Percentiles rank a stretch among this genome's conserved stretches.
Conservation (phyloP, 768 basidiomycete species). For the Podaxis pistillaris region DNA sequence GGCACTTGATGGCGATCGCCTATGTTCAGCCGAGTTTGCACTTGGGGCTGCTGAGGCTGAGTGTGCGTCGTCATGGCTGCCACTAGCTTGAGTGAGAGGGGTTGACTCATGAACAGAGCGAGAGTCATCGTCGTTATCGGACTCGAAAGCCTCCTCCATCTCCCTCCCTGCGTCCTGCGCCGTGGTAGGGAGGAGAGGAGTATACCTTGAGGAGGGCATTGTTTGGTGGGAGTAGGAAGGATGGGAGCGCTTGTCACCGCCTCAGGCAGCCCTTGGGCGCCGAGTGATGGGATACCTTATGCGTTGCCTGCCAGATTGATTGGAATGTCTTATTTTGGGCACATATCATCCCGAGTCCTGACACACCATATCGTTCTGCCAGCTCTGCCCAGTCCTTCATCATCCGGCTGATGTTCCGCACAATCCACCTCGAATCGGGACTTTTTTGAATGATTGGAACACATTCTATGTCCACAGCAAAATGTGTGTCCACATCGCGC, state of each 20-base stretch:
- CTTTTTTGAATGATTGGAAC: too few relatives aligned
- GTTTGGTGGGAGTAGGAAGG: neutral
- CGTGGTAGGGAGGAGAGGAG: constrained; percentile 29
- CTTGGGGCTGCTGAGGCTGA: constrained; percentile 12
- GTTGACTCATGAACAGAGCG: constrained; percentile 36
- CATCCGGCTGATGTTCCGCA: neutral
- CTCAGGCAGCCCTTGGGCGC: constrained; percentile 3
- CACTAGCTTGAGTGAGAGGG: constrained; percentile 31
- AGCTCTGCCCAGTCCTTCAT: neutral
- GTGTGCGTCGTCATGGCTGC: constrained; percentile 9
- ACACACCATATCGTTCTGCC: neutral
- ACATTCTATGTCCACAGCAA: too few relatives aligned
- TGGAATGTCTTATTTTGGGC: neutral
- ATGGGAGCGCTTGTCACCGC: neutral
- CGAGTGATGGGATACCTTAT: neutral
- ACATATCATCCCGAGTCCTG: neutral
- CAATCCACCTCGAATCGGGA: too few relatives aligned
- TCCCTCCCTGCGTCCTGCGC: constrained; percentile 52
- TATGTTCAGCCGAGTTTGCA: constrained; percentile 12
- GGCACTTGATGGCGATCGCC: constrained; percentile 19
- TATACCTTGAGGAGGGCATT: constrained; percentile 12
- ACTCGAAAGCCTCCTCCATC: constrained; percentile 76
- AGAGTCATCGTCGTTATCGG: constrained; percentile 57
- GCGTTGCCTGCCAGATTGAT: constrained; percentile 8
- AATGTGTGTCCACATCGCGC: too few relatives aligned